These are phyloP conservation scores for Colletotrichum costaricense DNA, from an alignment of 2,329 filamentous ascomycete species.

Conservation along the genomic window DNA sequence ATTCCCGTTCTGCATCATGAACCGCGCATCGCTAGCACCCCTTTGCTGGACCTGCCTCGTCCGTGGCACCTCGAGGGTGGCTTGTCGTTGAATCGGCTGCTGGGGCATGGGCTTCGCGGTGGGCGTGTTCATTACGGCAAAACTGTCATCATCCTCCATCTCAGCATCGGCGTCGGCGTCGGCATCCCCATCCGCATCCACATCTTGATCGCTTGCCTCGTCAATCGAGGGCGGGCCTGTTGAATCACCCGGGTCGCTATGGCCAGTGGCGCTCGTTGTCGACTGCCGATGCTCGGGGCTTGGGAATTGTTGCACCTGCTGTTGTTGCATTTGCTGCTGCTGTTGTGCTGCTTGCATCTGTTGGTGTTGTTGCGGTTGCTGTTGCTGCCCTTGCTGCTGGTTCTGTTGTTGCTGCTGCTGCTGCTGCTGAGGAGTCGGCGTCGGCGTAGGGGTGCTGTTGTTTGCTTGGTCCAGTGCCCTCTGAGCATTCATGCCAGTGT, in stretches of 20 bases:
- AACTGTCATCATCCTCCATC: constrained; percentile 70
- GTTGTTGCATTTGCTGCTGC: constrained; percentile 39
- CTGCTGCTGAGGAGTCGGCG: constrained; percentile 39
- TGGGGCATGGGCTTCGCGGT: constrained; percentile 48
- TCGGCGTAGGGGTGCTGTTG: constrained; percentile 35
- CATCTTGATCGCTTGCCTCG: constrained; percentile 59
- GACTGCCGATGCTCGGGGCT: constrained; percentile 41
- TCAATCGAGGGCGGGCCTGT: constrained; percentile 54
- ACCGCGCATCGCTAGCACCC: constrained; percentile 47
- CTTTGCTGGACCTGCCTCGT: constrained; percentile 51
- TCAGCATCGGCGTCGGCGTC: constrained; percentile 54
- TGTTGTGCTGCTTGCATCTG: constrained; percentile 35
- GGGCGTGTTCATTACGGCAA: constrained; percentile 60
- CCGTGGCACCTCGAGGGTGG: constrained; percentile 56
- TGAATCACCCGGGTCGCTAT: constrained; percentile 47
- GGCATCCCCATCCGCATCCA: constrained; percentile 50
- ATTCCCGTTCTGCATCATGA: constrained; percentile 55
- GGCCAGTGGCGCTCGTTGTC: constrained; percentile 48
- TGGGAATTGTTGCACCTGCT: constrained; percentile 35
- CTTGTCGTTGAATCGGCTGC: constrained; percentile 52
- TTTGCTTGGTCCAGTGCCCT: constrained; percentile 54
- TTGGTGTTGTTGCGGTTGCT: constrained; percentile 37
- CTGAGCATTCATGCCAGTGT: constrained; percentile 62
- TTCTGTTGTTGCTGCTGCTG: constrained; percentile 43
- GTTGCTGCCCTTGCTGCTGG: constrained; percentile 45